Percentiles rank a stretch among this genome's conserved stretches.
Evolutionary conservation across 768 basidiomycete species (phyloP).

Genomic region (Lactifluus subvellereus): DNA sequence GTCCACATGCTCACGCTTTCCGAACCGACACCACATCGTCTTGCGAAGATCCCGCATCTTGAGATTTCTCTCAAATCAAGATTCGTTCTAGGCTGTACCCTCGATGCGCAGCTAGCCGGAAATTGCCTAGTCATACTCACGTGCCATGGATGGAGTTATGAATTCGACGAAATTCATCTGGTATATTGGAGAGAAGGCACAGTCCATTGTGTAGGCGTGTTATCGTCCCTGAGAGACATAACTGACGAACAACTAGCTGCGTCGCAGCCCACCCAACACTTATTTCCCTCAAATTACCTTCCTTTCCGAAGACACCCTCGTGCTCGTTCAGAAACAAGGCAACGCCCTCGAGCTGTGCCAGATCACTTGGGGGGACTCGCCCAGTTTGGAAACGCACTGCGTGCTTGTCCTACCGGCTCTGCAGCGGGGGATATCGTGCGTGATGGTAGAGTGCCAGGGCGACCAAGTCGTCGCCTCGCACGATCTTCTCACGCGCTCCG

Average conservation of each 20-base stretch:
- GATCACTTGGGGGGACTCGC: neutral
- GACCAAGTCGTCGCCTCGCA: slow-evolving; percentile 11
- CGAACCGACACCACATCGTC: slow-evolving; percentile 10
- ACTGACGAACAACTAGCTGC: slow-evolving; percentile 4
- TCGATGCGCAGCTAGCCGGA: slow-evolving; percentile 17
- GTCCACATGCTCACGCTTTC: slow-evolving; percentile 19
- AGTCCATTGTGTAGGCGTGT: slow-evolving; percentile 5
- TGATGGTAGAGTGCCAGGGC: slow-evolving; percentile 18
- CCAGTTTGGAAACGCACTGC: slow-evolving; percentile 10
- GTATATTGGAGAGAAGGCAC: slow-evolving; percentile 19
- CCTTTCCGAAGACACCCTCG: slow-evolving; percentile 12
- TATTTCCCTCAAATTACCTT: slow-evolving; percentile 20
- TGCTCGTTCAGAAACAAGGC: slow-evolving; percentile 16
- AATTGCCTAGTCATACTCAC: slow-evolving; percentile 16
- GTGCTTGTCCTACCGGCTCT: slow-evolving; percentile 18
- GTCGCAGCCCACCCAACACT: slow-evolving; percentile 17
- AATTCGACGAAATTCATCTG: slow-evolving; percentile 17
- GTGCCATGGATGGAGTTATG: slow-evolving; percentile 14
- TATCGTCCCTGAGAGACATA: neutral
- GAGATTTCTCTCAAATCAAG: slow-evolving; percentile 17
- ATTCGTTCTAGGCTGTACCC: slow-evolving; percentile 13
- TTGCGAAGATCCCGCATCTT: slow-evolving; percentile 13
- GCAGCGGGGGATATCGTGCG: slow-evolving; percentile 13
- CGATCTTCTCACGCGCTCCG: slow-evolving; percentile 1
- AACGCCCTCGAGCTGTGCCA: slow-evolving; percentile 20